These are phyloP conservation scores for Cyclostephanos tholiformis DNA, from an alignment of 108 stramenopile genomes.

Conservation along the genomic window DNA sequence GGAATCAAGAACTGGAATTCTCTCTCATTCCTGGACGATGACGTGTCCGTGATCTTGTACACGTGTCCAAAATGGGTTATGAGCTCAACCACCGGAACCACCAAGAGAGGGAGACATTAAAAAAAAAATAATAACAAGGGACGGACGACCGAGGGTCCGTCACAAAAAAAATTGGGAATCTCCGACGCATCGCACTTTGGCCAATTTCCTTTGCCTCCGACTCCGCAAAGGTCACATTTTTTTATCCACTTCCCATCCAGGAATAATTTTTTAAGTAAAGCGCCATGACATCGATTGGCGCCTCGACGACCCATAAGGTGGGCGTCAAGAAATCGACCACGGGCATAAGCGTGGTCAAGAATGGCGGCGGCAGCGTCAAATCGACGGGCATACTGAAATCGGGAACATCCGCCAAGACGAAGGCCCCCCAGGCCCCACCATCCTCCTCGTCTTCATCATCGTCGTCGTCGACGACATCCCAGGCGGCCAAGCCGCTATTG, in stretches of 20 bases:
- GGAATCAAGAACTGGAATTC: background rate
- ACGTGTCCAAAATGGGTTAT: background rate
- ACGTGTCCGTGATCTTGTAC: background rate
- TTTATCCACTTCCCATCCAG: background rate
- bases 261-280: background rate
- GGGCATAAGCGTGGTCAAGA: background rate
- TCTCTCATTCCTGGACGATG: background rate
- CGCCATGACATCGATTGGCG: constrained; percentile 57
- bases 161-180: background rate
- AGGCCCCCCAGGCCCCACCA: background rate
- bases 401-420: constrained; percentile 30
- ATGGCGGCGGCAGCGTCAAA: constrained; percentile 11
- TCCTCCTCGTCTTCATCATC: background rate
- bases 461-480: background rate
- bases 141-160: too few species aligned
- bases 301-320: constrained; percentile 60
- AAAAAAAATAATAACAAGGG: background rate
- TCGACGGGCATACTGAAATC: constrained; percentile 44
- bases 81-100: background rate
- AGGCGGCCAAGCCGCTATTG: constrained; percentile 5
- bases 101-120: background rate
- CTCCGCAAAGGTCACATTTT: too few species aligned
- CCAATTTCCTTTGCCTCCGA: too few species aligned
- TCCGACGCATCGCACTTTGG: background rate
- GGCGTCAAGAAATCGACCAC: constrained; percentile 30